A percentile compares a stretch with the other conserved stretches of the same genome.
Conservation (phyloP, 2,329 filamentous ascomycete genomes). For the Ambrosiella beaveri region DNA sequence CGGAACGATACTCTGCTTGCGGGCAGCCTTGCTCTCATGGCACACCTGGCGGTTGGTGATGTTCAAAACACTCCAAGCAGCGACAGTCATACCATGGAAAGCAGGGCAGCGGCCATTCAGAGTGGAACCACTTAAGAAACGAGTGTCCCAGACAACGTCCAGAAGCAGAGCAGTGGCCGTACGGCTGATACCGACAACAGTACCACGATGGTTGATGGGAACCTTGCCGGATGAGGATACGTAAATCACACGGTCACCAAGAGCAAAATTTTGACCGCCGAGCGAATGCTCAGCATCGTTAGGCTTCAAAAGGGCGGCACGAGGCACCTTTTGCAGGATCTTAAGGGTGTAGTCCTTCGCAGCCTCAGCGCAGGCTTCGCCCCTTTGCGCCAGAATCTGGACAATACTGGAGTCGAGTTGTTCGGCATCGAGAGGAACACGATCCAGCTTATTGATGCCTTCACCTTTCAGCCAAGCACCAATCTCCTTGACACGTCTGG, state of each 20-base stretch:
- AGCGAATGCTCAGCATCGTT: slow-evolving; percentile 87
- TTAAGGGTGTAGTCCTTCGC: slow-evolving; percentile 24
- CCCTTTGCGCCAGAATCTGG: slow-evolving; percentile 57
- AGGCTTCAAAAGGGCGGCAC: slow-evolving; percentile 80
- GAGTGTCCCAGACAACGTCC: slow-evolving; percentile 82
- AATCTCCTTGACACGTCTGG: slow-evolving; percentile 79
- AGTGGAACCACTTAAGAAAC: slow-evolving; percentile 94
- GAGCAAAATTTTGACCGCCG: slow-evolving; percentile 61
- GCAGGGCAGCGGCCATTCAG: slow-evolving; percentile 77
- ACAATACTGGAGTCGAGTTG: slow-evolving; percentile 89
- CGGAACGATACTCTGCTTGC: slow-evolving; percentile 13
- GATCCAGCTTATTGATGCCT: slow-evolving; percentile 81
- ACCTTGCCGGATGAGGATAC: slow-evolving; percentile 87
- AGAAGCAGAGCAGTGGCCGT: slow-evolving; percentile 68
- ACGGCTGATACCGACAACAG: slow-evolving; percentile 84
- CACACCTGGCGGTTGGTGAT: slow-evolving; percentile 67
- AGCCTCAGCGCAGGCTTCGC: slow-evolving; percentile 18
- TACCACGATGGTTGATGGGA: slow-evolving; percentile 78
- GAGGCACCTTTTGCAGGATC: slow-evolving; percentile 64
- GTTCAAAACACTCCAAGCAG: slow-evolving; percentile 77
- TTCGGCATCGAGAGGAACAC: slow-evolving; percentile 88
- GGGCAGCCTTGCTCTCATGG: slow-evolving; percentile 41
- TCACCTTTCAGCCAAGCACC: slow-evolving; percentile 81
- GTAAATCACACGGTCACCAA: slow-evolving; percentile 88
- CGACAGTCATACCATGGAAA: slow-evolving; percentile 87